These are phyloP conservation scores for Arxiozyma heterogenica DNA, from an alignment of 1,139 yeast species.

Conservation along the genomic window DNA sequence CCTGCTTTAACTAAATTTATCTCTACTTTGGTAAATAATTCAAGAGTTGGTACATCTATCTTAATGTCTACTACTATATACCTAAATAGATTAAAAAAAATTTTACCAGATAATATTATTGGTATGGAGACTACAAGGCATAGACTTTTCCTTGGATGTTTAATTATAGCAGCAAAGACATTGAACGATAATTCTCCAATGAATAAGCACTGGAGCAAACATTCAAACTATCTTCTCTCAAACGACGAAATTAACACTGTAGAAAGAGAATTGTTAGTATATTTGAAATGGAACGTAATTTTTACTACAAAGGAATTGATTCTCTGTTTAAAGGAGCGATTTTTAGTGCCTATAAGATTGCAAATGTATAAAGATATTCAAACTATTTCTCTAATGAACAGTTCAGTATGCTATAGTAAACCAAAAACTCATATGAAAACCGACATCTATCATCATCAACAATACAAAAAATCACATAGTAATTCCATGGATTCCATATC, in stretches of 20 bases:
- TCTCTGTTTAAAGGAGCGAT: constrained; percentile 53
- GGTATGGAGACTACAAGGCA: constrained; percentile 95
- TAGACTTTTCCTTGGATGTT: constrained; percentile 79
- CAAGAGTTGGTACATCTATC: constrained; percentile 92
- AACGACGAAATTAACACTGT: constrained; percentile 79
- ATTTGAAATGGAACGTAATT: constrained; percentile 76
- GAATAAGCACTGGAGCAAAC: constrained; percentile 91
- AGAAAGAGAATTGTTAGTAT: constrained; percentile 75
- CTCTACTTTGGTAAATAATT: constrained; percentile 58
- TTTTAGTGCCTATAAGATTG: constrained; percentile 60
- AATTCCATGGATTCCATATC: constrained; percentile 2
- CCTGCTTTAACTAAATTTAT: constrained; percentile 56
- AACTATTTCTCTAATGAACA: constrained; percentile 7
- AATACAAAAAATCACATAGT: not conserved
- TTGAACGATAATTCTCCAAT: constrained; percentile 89
- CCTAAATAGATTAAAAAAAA: constrained; percentile 63
- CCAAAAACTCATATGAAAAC: not conserved
- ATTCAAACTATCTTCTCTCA: constrained; percentile 74
- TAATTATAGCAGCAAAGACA: constrained; percentile 82
- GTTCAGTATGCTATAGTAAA: not conserved
- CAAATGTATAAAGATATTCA: constrained; percentile 9
- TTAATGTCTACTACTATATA: constrained; percentile 86
- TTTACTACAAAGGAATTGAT: constrained; percentile 63
- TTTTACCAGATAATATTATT: constrained; percentile 79
- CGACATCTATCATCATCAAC: not conserved